A percentile compares a stretch with the other conserved stretches of the same genome.
phyloP scores from a whole-genome alignment of 1,139 yeast species.

The Saccharomyces hybrid region DNA sequence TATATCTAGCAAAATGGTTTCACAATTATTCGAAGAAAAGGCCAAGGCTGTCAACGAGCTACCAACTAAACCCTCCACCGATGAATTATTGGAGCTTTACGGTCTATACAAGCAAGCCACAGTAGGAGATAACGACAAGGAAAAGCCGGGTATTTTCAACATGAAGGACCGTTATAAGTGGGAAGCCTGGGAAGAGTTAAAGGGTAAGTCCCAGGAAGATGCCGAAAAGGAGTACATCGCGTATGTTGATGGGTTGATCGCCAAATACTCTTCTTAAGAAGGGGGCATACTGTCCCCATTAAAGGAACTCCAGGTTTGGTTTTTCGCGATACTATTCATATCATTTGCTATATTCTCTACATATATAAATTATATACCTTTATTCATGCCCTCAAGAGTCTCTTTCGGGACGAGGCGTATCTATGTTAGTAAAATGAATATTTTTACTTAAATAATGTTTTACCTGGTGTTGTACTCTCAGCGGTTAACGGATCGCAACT shows the following conservation, averaged over 20 bases:
- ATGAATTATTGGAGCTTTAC: constrained; percentile 75
- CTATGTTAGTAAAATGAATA: background rate
- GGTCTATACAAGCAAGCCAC: constrained; percentile 96
- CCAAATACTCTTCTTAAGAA: constrained; percentile 33
- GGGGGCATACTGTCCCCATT: background rate
- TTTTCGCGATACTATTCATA: background rate
- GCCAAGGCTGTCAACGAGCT: constrained; percentile 75
- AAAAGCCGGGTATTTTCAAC: constrained; percentile 81
- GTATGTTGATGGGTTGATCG: constrained; percentile 60
- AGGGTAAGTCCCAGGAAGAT: constrained; percentile 80
- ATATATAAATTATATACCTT: background rate
- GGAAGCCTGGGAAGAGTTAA: constrained; percentile 89
- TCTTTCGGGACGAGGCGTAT: background rate
- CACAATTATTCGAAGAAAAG: constrained; percentile 35
- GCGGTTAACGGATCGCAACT: background rate
- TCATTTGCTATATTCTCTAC: background rate
- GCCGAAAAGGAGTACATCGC: constrained; percentile 80
- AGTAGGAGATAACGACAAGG: constrained; percentile 73
- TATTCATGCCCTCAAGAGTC: background rate
- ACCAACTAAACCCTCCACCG: constrained; percentile 73
- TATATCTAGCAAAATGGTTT: constrained; percentile 22
- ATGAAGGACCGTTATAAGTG: constrained; percentile 95
- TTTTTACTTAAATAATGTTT: too few species aligned
- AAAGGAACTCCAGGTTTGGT: background rate
- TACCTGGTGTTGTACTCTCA: background rate